Conservation (phyloP, 2,329 filamentous ascomycete genomes). For the Colletotrichum tamarilloi region DNA sequence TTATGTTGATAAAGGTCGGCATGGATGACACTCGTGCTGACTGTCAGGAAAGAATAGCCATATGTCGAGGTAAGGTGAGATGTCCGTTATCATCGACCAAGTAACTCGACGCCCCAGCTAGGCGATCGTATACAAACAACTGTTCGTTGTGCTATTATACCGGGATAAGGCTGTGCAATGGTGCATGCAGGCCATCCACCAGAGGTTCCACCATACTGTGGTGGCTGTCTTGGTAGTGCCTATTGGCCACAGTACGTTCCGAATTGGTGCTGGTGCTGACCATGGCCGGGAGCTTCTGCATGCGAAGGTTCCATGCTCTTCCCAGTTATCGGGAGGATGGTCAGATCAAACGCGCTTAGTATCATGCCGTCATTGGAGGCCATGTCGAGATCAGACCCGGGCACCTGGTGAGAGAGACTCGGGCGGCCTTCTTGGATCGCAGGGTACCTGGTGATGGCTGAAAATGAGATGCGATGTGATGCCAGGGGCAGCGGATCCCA, state of each 20-base stretch:
- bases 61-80: slow-evolving; percentile 24
- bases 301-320: slow-evolving; percentile 29
- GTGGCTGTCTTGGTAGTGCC: slow-evolving; percentile 14
- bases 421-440: slow-evolving; percentile 13
- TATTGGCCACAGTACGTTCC: slow-evolving; percentile 35
- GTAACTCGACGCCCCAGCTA: background rate
- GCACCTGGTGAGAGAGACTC: slow-evolving; percentile 26
- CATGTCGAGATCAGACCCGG: slow-evolving; percentile 27
- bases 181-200: slow-evolving; percentile 9
- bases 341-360: slow-evolving; percentile 33
- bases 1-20: background rate
- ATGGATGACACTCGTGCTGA: slow-evolving; percentile 24
- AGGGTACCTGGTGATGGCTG: slow-evolving; percentile 12
- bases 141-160: background rate
- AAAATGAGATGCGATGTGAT: slow-evolving; percentile 27
- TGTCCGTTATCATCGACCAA: background rate
- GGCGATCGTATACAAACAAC: background rate
- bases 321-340: slow-evolving; percentile 31
- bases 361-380: slow-evolving; percentile 35
- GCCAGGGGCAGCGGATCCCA: slow-evolving; percentile 14
- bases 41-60: slow-evolving; percentile 28
- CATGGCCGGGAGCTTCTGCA: slow-evolving; percentile 31
- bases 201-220: slow-evolving; percentile 21
- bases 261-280: slow-evolving; percentile 31
- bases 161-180: slow-evolving; percentile 31